These are phyloP conservation scores for Mrakiaceae sp. DNA, from an alignment of 1,284 basidiomycete genomes.

Conservation along the genomic window DNA sequence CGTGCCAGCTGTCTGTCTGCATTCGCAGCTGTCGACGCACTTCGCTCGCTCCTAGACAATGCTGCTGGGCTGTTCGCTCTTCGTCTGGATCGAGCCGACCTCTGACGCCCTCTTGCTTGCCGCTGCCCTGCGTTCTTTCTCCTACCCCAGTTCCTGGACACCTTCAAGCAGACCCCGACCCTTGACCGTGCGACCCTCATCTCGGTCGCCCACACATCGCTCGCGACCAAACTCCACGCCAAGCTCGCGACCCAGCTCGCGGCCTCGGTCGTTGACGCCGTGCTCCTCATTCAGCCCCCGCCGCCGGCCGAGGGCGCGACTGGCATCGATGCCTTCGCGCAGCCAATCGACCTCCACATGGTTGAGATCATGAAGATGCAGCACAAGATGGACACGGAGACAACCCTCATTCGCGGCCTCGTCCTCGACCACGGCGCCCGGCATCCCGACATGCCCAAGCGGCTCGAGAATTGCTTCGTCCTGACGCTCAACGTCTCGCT, in stretches of 20 bases:
- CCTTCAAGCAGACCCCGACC: conserved; percentile 49
- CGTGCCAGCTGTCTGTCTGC: too few species aligned
- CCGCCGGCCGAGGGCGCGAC: conserved; percentile 42
- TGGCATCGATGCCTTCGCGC: conserved; percentile 59
- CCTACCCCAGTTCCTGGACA: conserved; percentile 71
- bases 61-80: neutral
- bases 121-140: neutral
- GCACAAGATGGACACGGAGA: conserved; percentile 94
- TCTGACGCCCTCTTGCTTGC: too few species aligned
- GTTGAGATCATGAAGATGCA: conserved; percentile 99
- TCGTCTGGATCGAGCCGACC: too few species aligned
- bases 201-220: conserved; percentile 85
- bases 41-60: neutral
- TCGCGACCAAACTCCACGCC: conserved; percentile 83
- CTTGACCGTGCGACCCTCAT: conserved; percentile 84
- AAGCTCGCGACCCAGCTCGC: conserved; percentile 79
- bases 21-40: neutral
- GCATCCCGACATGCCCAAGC: conserved; percentile 99
- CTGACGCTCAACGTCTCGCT: conserved; percentile 94
- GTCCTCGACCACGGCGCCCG: conserved; percentile 89
- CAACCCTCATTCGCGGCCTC: conserved; percentile 88
- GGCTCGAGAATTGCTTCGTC: conserved; percentile 92
- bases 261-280: conserved; percentile 89
- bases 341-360: conserved; percentile 98
- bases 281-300: conserved; percentile 73